Conservation (phyloP, 1,284 basidiomycete genomes). For the Papiliotrema flavescens region DNA sequence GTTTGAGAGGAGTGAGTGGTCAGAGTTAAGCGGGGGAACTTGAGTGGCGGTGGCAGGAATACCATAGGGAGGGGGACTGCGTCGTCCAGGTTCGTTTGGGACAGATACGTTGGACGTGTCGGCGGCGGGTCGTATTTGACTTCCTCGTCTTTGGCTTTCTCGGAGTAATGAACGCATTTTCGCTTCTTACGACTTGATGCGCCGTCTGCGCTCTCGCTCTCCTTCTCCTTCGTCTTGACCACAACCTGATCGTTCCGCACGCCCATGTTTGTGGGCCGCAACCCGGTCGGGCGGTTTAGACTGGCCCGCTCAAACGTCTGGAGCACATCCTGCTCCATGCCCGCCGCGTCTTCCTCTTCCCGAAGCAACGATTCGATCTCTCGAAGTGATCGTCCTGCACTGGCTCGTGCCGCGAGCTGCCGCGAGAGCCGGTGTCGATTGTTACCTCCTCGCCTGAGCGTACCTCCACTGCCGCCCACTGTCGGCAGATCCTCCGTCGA, state of each 20-base stretch:
- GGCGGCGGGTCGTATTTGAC: background rate
- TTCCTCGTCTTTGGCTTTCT: background rate
- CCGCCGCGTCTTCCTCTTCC: too few relatives aligned
- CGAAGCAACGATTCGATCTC: too few relatives aligned
- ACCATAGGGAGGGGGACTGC: constrained; percentile 7
- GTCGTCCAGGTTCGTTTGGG: constrained; percentile 11
- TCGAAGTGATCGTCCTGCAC: too few relatives aligned
- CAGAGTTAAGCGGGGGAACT: constrained; percentile 14
- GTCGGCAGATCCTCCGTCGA: background rate
- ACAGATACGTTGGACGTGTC: constrained; percentile 15
- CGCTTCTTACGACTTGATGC: background rate
- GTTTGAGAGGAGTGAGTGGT: constrained; percentile 6
- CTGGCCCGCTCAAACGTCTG: background rate
- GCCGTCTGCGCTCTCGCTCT: background rate
- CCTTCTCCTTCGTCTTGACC: too few relatives aligned
- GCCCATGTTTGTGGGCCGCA: too few relatives aligned
- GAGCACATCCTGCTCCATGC: background rate
- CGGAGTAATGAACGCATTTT: background rate
- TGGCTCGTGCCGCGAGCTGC: too few relatives aligned
- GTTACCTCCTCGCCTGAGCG: constrained; percentile 4
- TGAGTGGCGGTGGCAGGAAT: constrained; percentile 15
- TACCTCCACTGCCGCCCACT: constrained; percentile 3
- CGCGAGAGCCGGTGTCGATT: background rate
- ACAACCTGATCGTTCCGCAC: too few relatives aligned
- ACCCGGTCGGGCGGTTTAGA: background rate